phyloP scores from a whole-genome alignment of 176 grass and related monocot species.

The Oryza meyeriana region DNA sequence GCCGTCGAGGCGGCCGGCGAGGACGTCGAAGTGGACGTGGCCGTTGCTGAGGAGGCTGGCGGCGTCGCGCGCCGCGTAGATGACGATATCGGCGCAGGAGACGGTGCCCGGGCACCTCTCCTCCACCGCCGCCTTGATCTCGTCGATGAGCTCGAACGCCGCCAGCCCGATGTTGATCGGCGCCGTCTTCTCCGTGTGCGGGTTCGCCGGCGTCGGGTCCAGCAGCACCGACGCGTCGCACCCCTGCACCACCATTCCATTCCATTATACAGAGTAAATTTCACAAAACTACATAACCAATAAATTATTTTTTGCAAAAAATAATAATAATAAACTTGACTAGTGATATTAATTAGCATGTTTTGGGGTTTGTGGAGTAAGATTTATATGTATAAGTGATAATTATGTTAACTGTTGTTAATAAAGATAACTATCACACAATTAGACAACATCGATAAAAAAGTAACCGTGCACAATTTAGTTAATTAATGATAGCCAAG shows the following conservation, averaged over 20 bases:
- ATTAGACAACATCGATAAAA: too few species aligned
- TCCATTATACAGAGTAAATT: too few species aligned
- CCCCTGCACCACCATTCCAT: slow-evolving; percentile 4
- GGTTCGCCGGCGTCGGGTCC: slow-evolving; percentile 46
- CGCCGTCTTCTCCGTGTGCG: slow-evolving; percentile 57
- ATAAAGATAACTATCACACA: too few species aligned
- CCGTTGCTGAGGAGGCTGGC: slow-evolving; percentile 45
- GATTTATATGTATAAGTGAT: too few species aligned
- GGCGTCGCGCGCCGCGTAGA: slow-evolving; percentile 54
- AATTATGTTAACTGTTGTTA: too few species aligned
- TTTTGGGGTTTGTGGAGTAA: too few species aligned
- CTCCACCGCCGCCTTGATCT: slow-evolving; percentile 53
- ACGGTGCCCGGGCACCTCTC: slow-evolving; percentile 35
- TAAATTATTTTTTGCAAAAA: too few species aligned
- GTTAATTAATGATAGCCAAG: not conserved
- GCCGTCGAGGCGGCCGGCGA: slow-evolving; percentile 55
- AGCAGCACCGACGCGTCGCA: slow-evolving; percentile 55
- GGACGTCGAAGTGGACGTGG: slow-evolving; percentile 40
- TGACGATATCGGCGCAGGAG: slow-evolving; percentile 59
- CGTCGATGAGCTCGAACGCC: slow-evolving; percentile 59
- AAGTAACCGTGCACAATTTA: not conserved
- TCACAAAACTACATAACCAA: too few species aligned
- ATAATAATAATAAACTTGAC: not conserved
- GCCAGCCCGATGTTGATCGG: slow-evolving; percentile 49
- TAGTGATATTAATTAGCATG: not conserved